These are phyloP conservation scores for Phlebiopsis gigantea DNA, from an alignment of 768 basidiomycete genomes.

Conservation along the genomic window DNA sequence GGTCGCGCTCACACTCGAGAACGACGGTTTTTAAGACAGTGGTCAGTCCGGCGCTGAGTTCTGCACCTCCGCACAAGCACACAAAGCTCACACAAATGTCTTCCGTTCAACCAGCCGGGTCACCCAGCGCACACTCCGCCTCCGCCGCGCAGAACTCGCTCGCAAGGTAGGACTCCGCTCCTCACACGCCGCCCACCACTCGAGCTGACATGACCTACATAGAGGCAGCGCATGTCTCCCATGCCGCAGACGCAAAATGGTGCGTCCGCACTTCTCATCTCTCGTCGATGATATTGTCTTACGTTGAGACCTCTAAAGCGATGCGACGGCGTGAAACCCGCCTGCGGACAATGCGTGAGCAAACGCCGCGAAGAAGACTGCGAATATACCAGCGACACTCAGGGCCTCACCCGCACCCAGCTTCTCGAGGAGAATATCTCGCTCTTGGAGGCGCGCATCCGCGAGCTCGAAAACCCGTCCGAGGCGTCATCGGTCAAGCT, in stretches of 20 bases:
- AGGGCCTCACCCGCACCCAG: constrained; percentile 52
- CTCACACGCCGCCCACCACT: not conserved
- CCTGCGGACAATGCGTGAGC: constrained; percentile 57
- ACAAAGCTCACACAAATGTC: not conserved
- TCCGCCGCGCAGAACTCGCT: not conserved
- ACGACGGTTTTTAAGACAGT: not conserved
- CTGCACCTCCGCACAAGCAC: not conserved
- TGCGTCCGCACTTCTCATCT: constrained; percentile 1
- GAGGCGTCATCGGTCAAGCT: constrained; percentile 15
- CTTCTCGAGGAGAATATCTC: constrained; percentile 58
- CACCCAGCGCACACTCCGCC: not conserved
- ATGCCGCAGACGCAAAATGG: constrained; percentile 22
- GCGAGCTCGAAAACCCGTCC: constrained; percentile 29
- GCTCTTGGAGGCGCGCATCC: constrained; percentile 50
- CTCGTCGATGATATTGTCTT: not conserved
- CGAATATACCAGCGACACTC: constrained; percentile 61
- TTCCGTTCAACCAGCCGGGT: not conserved
- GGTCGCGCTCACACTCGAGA: not conserved
- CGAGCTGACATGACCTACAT: not conserved
- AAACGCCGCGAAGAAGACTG: constrained; percentile 52
- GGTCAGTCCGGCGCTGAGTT: not conserved
- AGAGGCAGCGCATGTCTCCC: constrained; percentile 21
- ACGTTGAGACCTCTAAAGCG: constrained; percentile 33
- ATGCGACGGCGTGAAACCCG: constrained; percentile 65
- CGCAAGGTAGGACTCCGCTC: not conserved